phyloP scores from a whole-genome alignment of 2,329 filamentous ascomycete species.

The Apiospora marii region DNA sequence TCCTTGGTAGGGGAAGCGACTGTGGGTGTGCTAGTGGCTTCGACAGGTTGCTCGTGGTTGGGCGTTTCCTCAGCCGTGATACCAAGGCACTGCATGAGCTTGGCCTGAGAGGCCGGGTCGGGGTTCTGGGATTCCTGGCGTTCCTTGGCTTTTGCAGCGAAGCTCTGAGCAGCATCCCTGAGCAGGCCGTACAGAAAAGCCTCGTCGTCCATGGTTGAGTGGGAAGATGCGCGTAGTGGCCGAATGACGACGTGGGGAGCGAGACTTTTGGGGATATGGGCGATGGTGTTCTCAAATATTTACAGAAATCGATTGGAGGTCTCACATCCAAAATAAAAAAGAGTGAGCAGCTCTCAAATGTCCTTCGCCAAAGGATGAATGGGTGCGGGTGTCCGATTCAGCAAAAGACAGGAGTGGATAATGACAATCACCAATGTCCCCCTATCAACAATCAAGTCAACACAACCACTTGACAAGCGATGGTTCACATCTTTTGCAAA shows the following conservation, averaged over 20 bases:
- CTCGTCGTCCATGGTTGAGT: background rate
- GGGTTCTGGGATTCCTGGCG: background rate
- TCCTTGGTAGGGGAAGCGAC: background rate
- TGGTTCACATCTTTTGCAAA: too few relatives aligned
- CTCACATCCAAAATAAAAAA: too few relatives aligned
- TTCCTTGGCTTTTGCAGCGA: background rate
- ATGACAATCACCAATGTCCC: background rate
- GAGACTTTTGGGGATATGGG: background rate
- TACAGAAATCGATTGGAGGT: background rate
- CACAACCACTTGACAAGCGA: too few relatives aligned
- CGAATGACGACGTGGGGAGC: background rate
- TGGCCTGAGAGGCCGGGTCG: background rate
- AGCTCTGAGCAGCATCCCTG: background rate
- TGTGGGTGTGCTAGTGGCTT: background rate
- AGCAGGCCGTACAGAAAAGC: background rate
- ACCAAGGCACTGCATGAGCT: background rate
- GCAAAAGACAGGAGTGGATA: background rate
- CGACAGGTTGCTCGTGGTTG: background rate
- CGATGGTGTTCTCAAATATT: background rate
- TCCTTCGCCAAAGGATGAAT: background rate
- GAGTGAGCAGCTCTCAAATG: background rate
- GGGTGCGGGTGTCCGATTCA: background rate
- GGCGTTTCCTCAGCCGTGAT: background rate
- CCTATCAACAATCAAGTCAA: background rate
- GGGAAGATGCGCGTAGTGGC: background rate